Conservation (phyloP, 257 asterid genomes). For the Lycium ferocissimum region DNA sequence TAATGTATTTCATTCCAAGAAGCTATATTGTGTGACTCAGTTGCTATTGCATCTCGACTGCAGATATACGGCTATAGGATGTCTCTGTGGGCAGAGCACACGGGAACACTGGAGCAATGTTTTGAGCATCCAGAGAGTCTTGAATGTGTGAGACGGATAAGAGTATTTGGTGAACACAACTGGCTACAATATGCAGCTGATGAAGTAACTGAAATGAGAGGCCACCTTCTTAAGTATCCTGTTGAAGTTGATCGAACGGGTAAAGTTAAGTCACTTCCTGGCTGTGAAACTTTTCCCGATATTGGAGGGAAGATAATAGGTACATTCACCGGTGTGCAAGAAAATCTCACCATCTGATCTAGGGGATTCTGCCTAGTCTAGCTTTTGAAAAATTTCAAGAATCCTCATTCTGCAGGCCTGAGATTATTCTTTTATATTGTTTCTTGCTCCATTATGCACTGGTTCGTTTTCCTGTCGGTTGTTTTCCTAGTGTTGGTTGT, state of each 20-base stretch:
- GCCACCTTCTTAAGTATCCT: constrained; percentile 91
- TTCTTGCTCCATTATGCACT: background rate
- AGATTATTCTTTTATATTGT: constrained; percentile 1
- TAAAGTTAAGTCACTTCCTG: constrained; percentile 68
- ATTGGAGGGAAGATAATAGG: constrained; percentile 85
- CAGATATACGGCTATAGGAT: constrained; percentile 89
- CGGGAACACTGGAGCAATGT: constrained; percentile 63
- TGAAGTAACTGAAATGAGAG: constrained; percentile 62
- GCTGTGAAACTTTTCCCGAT: constrained; percentile 79
- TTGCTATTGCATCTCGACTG: constrained; percentile 15
- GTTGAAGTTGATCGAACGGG: constrained; percentile 73
- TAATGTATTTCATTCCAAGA: background rate
- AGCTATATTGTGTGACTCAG: constrained; percentile 15
- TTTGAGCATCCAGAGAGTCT: constrained; percentile 75
- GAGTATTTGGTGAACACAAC: constrained; percentile 68
- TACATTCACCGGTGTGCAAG: constrained; percentile 74
- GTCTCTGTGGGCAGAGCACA: constrained; percentile 97
- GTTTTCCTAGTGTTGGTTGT: background rate
- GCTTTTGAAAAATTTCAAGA: background rate
- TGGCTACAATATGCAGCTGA: constrained; percentile 77
- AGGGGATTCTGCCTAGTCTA: background rate
- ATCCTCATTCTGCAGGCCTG: constrained; percentile 14
- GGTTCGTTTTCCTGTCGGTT: background rate
- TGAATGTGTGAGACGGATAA: constrained; percentile 74
- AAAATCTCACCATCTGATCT: constrained; percentile 79